A percentile compares a stretch with the other conserved stretches of the same genome.
Conservation (phyloP, 352 stramenopile genomes). For the Pythium phragmitis region DNA sequence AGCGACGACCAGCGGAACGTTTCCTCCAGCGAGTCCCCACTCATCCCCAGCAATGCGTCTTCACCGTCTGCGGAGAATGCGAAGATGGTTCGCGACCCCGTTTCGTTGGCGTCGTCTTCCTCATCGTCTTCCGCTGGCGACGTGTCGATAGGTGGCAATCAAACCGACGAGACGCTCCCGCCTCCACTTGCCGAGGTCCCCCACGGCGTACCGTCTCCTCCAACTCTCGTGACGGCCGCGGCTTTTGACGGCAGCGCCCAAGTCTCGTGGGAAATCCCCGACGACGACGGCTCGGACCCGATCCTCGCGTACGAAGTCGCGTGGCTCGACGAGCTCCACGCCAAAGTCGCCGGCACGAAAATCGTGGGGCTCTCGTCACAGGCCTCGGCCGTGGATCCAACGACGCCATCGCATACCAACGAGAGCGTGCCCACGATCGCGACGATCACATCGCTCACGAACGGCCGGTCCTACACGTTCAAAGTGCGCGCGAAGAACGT, state of each 20-base stretch:
- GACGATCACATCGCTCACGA: slow-evolving; percentile 47
- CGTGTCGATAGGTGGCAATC: not conserved
- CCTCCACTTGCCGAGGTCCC: slow-evolving; percentile 25
- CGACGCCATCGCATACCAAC: slow-evolving; percentile 1
- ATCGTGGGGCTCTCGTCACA: slow-evolving; percentile 27
- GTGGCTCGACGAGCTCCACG: slow-evolving; percentile 55
- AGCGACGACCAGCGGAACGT: not conserved
- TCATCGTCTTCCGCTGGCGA: slow-evolving; percentile 2
- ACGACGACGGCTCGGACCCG: slow-evolving; percentile 60
- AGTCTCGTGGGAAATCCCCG: slow-evolving; percentile 59
- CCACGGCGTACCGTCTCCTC: slow-evolving; percentile 63
- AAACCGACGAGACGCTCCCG: not conserved
- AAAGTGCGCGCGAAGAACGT: slow-evolving; percentile 67
- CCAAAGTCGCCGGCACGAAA: slow-evolving; percentile 42
- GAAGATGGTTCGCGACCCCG: not conserved
- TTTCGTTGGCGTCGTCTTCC: not conserved
- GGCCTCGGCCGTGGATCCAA: slow-evolving; percentile 8
- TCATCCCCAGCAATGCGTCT: no score
- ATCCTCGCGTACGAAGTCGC: slow-evolving; percentile 64
- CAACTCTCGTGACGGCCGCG: slow-evolving; percentile 52
- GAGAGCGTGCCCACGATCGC: slow-evolving; percentile 35
- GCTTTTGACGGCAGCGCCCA: slow-evolving; percentile 52
- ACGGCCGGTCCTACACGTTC: slow-evolving; percentile 67
- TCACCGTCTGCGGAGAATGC: not conserved
- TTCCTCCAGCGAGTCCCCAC: no score